phyloP scores from a whole-genome alignment of 2,329 filamentous ascomycete species.

The Fusarium praegraminearum region DNA sequence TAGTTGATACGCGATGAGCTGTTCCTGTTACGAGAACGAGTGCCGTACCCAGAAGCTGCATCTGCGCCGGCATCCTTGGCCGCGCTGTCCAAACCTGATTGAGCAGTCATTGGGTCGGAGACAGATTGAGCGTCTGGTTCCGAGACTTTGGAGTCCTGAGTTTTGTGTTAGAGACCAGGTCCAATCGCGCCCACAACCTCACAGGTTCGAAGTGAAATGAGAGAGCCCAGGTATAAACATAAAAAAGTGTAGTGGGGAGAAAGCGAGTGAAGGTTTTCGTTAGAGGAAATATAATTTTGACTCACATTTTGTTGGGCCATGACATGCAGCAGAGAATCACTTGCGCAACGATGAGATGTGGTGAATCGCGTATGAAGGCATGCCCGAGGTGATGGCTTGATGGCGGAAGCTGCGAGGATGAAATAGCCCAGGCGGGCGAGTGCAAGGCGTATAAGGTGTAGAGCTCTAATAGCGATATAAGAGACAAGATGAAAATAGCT shows the following conservation, averaged over 20 bases:
- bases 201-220: conserved; percentile 28
- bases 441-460: conserved; percentile 3
- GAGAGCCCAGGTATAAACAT: conserved; percentile 21
- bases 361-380: conserved; percentile 50
- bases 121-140: conserved; percentile 51
- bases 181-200: conserved; percentile 40
- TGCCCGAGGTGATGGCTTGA: conserved; percentile 48
- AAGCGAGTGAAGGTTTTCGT: conserved; percentile 38
- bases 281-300: conserved; percentile 24
- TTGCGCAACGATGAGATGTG: conserved; percentile 52
- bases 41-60: conserved; percentile 82
- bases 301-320: conserved; percentile 58
- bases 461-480: neutral
- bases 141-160: conserved; percentile 53
- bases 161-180: conserved; percentile 39
- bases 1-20: conserved; percentile 89
- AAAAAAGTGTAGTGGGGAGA: conserved; percentile 25
- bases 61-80: conserved; percentile 65
- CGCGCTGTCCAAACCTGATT: conserved; percentile 60
- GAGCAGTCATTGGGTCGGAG: conserved; percentile 60
- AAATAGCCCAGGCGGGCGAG: conserved; percentile 14
- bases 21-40: conserved; percentile 89
- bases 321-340: conserved; percentile 51
- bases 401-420: conserved; percentile 38
- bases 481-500: conserved; percentile 8